These are phyloP conservation scores for Talaromyces nanjingensis DNA, from an alignment of 495 filamentous ascomycete species.

Conservation along the genomic window DNA sequence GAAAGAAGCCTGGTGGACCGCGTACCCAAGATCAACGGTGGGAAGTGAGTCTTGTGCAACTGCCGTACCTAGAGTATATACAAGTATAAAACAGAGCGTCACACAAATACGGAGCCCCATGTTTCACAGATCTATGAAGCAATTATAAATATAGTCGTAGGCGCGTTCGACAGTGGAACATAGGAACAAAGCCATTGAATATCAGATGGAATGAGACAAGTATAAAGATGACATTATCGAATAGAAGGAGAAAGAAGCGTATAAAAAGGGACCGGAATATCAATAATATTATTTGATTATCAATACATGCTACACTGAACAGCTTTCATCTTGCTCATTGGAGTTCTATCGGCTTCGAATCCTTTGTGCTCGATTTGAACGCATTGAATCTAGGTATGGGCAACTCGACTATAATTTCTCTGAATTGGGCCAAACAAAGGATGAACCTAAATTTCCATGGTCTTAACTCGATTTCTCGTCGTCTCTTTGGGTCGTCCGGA, in stretches of 20 bases:
- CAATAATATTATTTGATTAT: neutral
- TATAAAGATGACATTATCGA: neutral
- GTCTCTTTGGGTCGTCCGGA: neutral
- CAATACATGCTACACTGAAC: neutral
- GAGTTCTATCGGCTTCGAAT: neutral
- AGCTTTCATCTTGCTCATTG: neutral
- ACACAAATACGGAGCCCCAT: neutral
- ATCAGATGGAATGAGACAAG: neutral
- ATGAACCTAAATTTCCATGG: neutral
- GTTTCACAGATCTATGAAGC: neutral
- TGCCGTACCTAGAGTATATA: neutral
- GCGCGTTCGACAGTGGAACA: neutral
- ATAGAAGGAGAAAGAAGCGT: neutral
- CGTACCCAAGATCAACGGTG: neutral
- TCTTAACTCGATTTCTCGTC: neutral
- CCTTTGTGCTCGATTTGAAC: neutral
- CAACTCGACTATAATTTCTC: neutral
- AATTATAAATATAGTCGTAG: neutral
- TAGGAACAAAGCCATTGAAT: neutral
- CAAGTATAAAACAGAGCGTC: neutral
- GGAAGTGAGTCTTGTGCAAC: neutral
- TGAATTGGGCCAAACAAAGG: neutral
- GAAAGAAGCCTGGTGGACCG: neutral
- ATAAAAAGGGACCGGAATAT: neutral
- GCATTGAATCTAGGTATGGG: neutral